phyloP scores from a whole-genome alignment of 441 rosid genomes.

The Erysimum cheiri region DNA sequence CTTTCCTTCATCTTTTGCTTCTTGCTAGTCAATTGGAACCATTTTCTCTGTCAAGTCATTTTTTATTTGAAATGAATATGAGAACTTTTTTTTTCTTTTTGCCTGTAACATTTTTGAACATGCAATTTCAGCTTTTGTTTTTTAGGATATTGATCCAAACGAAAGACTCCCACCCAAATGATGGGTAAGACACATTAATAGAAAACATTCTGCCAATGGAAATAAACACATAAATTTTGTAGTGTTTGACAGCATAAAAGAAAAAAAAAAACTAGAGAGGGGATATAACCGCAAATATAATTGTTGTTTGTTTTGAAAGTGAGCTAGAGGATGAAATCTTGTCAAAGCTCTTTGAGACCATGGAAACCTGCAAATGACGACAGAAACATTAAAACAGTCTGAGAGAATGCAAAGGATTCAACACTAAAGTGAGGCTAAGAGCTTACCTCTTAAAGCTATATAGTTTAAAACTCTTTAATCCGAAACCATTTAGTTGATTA shows the following conservation, averaged over 20 bases:
- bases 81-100: background rate
- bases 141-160: no score
- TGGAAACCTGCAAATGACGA: background rate
- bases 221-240: no score
- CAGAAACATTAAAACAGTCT: background rate
- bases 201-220: no score
- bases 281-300: no score
- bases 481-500: conserved; percentile 85
- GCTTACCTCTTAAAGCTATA: background rate
- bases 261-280: no score
- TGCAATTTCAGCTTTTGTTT: no score
- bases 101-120: no score
- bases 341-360: background rate
- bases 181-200: no score
- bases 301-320: no score
- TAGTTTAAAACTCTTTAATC: conserved; percentile 50
- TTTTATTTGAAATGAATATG: background rate
- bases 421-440: background rate
- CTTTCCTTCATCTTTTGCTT: background rate
- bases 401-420: background rate
- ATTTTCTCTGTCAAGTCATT: background rate
- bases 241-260: no score
- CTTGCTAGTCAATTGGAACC: background rate
- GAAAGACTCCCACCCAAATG: no score
- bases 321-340: background rate